Base-by-base conservation (phyloP, 2,329 filamentous ascomycete species). In the Alternaria ethzedia region DNA sequence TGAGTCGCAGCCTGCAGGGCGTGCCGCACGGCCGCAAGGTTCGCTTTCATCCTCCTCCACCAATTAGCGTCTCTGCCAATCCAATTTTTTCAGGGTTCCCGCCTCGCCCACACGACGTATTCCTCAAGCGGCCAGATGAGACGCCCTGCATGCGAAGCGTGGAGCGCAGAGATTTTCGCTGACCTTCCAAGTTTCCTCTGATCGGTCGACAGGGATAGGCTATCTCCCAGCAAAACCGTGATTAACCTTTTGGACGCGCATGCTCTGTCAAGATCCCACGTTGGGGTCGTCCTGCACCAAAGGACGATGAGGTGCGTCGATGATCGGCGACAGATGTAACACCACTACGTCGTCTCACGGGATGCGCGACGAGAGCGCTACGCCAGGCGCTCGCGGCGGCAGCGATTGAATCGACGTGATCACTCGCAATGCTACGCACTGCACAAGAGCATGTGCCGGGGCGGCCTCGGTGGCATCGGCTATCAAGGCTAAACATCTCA, bases 11-110 rank as follows among this genome's bases (percentile, higher is more conserved):
- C 26, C 4, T 28, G 26, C 36, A 69, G 65, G 67, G 66, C 66
- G 65, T 54, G 66, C 65, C 62, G 70, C 66, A 66, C 58, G 61
- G 52, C 44, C 47, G 50, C 44, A 59, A 51, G 58, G 54, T 58
- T 63, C 49, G 62, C 69, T 61, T 51, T 41, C 23, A 20, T 51
- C 54, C 54, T 10, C 15, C 56, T 62, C 66, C 64, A 66, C 68
- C 67, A 66, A 64, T 69, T 15, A 21, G 50, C 57, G 15, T 9
- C 17, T 43, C 51, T 30, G 41, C 49, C 59, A 52, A 50, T 54
- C 41, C 36, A 45, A 54, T 41, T 8, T 54, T 55, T 45, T 25
- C 50, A 60, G 57, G 57, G 50, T 45, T 26, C 41, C 47, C n/a
- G 43, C 17, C 55, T 55, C 44, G 44, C 30, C 50, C 56, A 30